These are phyloP conservation scores for Solanum chacoense DNA, from an alignment of 305 asterid genomes.

Conservation along the genomic window DNA sequence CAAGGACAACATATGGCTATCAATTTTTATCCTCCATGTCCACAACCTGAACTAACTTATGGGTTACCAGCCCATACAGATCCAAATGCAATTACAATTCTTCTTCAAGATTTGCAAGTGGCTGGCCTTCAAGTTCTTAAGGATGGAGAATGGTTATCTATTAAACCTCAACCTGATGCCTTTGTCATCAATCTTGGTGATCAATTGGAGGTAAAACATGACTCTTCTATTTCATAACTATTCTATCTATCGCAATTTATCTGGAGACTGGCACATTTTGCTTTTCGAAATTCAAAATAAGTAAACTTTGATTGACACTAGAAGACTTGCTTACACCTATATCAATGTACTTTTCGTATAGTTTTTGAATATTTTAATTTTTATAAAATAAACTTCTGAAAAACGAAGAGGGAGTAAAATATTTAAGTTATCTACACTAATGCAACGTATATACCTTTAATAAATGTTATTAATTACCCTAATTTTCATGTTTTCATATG, in stretches of 20 bases:
- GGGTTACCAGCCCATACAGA: conserved; percentile 88
- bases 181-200: conserved; percentile 83
- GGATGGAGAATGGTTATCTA: conserved; percentile 69
- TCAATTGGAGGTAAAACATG: conserved; percentile 56
- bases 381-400: neutral
- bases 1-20: conserved; percentile 96
- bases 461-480: neutral
- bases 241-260: too few species aligned
- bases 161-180: conserved; percentile 62
- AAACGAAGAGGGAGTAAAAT: neutral
- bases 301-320: neutral
- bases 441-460: neutral
- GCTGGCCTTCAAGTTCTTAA: conserved; percentile 79
- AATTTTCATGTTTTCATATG: neutral
- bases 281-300: neutral
- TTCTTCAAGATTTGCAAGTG: conserved; percentile 71
- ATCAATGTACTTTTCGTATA: too few species aligned
- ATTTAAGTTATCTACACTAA: neutral
- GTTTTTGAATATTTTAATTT: too few species aligned
- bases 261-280: neutral
- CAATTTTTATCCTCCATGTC: conserved; percentile 78
- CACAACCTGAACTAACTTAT: conserved; percentile 64
- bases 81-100: conserved; percentile 78
- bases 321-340: too few species aligned
- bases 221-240: too few species aligned